phyloP scores from a whole-genome alignment of 225 moss, liverwort and hornwort species.

The Sphagnum contortum region DNA sequence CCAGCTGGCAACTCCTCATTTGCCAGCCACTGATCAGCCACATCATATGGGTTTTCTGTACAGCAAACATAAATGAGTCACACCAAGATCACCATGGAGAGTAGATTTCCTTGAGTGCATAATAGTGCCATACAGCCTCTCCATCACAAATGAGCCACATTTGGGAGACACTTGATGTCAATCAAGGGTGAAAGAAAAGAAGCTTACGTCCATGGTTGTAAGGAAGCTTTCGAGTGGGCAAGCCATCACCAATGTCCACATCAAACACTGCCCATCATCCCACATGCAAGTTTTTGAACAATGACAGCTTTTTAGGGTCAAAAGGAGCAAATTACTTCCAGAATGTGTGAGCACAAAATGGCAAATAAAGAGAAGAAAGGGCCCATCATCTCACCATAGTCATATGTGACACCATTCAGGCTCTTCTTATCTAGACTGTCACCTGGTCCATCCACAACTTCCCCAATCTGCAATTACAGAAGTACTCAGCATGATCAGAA shows the following conservation, averaged over 20 bases:
- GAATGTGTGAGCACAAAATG: too few relatives aligned
- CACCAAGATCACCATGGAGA: too few relatives aligned
- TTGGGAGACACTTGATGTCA: too few relatives aligned
- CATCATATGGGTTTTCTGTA: conserved; percentile 90
- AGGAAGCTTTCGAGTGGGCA: conserved; percentile 83
- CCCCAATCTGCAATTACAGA: conserved; percentile 54
- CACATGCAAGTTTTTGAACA: background rate
- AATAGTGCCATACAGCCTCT: too few relatives aligned
- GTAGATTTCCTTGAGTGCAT: too few relatives aligned
- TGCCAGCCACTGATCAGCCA: conserved; percentile 88
- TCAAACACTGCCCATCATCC: conserved; percentile 65
- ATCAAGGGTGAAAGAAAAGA: background rate
- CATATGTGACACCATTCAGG: conserved; percentile 72
- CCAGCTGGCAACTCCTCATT: conserved; percentile 75
- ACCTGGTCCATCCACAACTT: conserved; percentile 94
- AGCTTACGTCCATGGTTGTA: conserved; percentile 80
- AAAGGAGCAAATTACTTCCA: background rate
- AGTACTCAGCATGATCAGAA: too few relatives aligned
- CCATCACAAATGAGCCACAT: too few relatives aligned
- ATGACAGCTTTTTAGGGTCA: background rate
- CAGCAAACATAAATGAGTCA: background rate
- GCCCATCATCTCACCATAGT: conserved; percentile 46
- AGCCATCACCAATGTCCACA: conserved; percentile 94
- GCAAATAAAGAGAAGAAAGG: background rate
- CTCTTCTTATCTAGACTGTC: conserved; percentile 59